phyloP scores from a whole-genome alignment of 2,329 filamentous ascomycete species.

The Colletotrichum coccodes region DNA sequence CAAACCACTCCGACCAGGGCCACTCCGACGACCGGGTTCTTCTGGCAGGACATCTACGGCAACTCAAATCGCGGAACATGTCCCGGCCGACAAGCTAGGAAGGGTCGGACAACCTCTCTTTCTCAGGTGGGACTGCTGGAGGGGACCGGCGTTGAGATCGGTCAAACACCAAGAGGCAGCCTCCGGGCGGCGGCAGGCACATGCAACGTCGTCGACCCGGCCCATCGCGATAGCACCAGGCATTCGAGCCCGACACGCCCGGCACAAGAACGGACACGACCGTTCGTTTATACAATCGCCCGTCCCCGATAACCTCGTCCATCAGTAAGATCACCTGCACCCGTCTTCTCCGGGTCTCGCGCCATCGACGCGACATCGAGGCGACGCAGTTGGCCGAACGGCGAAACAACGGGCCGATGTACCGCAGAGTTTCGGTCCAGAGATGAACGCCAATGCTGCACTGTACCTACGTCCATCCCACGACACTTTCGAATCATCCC shows the following conservation, averaged over 20 bases:
- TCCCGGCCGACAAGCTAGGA: not conserved
- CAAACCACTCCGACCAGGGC: too few relatives aligned
- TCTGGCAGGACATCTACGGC: too few relatives aligned
- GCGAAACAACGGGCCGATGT: not conserved
- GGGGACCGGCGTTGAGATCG: not conserved
- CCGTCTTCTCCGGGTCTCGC: too few relatives aligned
- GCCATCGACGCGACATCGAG: not conserved
- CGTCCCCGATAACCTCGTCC: not conserved
- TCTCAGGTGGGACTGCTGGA: not conserved
- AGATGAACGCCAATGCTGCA: not conserved
- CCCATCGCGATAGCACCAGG: not conserved
- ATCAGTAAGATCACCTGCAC: not conserved
- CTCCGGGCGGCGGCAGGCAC: not conserved
- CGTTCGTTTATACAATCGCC: too few relatives aligned
- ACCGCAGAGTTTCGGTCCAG: not conserved
- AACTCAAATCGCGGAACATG: not conserved
- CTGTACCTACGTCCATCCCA: not conserved
- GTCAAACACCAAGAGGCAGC: not conserved
- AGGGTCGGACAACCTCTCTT: not conserved
- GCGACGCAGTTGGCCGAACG: not conserved
- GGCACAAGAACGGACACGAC: not conserved
- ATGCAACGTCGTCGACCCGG: not conserved
- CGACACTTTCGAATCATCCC: not conserved
- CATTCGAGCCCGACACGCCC: not conserved
- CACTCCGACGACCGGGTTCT: too few relatives aligned